Conservation (phyloP, 208 protist genomes). For the Leishmania guyanensis region DNA sequence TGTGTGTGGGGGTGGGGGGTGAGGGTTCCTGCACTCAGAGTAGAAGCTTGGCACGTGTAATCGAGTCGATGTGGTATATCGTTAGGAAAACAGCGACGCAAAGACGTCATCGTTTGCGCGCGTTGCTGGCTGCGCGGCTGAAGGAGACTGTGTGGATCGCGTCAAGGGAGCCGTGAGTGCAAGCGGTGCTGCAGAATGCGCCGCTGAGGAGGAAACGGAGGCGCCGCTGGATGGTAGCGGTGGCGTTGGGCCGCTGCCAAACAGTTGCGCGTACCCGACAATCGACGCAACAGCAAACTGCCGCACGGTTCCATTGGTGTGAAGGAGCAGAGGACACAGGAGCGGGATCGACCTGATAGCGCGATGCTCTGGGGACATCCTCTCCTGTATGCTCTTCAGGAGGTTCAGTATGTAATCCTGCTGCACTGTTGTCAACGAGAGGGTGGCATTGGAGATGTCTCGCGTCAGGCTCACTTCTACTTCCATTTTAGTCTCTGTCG, state of each 20-base stretch:
- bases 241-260: background rate
- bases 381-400: conserved; percentile 33
- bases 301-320: conserved; percentile 24
- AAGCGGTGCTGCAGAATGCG: background rate
- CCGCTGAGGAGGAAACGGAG: background rate
- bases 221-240: background rate
- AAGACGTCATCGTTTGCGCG: background rate
- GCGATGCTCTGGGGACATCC: conserved; percentile 42
- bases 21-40: background rate
- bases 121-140: background rate
- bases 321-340: conserved; percentile 46
- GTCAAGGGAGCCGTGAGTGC: background rate
- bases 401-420: conserved; percentile 29
- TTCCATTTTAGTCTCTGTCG: conserved; percentile 32
- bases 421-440: conserved; percentile 18
- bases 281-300: conserved; percentile 33
- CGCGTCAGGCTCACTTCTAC: conserved; percentile 27
- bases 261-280: conserved; percentile 23
- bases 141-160: background rate
- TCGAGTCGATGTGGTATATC: background rate
- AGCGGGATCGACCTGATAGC: conserved; percentile 47
- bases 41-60: background rate
- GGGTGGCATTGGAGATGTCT: conserved; percentile 14
- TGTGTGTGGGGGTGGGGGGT: too few species aligned
- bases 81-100: conserved; percentile 7